Base-by-base conservation (phyloP, 1,139 yeast species). In the Diutina rugosa region DNA sequence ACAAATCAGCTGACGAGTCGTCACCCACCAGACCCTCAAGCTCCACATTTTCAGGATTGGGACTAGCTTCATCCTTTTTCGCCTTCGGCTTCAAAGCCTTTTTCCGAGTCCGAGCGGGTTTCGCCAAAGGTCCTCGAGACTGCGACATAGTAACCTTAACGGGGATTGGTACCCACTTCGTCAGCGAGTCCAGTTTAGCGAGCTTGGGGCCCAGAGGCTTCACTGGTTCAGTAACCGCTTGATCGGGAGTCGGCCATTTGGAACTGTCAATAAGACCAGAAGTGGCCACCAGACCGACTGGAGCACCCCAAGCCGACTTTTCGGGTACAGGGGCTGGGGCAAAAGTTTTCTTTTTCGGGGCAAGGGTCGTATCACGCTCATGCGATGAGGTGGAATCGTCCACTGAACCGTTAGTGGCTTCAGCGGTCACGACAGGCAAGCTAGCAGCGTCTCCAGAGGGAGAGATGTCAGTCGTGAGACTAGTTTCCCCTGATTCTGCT, bases 101-200 rank as follows among this genome's bases (percentile, higher is more conserved):
- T 16, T 49, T 49, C 29, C 53, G 53, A 18, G 41, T n/a, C 6
- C 53, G 53, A 12, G 38, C 14, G 3, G 38, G 46, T 14, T 49
- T 32, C 12, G 41, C 12, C 18, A 14, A 8, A 12, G 44, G 21
- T 7, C 44, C 18, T 7, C 44, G 28, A 6, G 32, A 38, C 4
- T 49, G 44, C 8, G 82, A 76, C 59, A 80, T 74, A 56, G 80
- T 82, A 57, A 87, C 85, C 60, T 85, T 81, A 38, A 93, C 95
- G 62, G 82, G 80, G 67, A 85, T 84, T n/a, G 96, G 96, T 54
- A 88, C 87, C 96, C 96, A 90, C 70, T 89, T 89, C 64, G 86
- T 90, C 62, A 46, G 87, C 44, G 53, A 49, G 32, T n/a, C 14
- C 53, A 32, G 78, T 61, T 75, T 80, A 61, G 73, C 72, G 62